A percentile compares a stretch with the other conserved stretches of the same genome.
Evolutionary conservation across 139 green algal genomes (phyloP).

Genomic region (Astrephomene gubernaculifera): DNA sequence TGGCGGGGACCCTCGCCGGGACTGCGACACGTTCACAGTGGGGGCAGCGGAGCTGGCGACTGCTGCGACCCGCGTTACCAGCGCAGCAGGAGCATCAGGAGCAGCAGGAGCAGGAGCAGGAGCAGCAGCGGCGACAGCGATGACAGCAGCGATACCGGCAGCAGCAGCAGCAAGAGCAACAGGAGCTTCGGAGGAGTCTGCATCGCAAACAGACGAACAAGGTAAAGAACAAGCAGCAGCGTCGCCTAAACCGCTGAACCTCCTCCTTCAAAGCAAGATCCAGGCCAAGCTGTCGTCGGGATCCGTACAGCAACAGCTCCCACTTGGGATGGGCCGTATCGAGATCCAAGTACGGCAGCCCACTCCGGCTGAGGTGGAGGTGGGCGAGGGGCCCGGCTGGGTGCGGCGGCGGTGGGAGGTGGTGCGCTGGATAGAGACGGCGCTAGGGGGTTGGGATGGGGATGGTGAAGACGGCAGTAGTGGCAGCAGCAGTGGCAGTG

Average conservation of each 20-base stretch:
- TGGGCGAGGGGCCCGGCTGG: background rate
- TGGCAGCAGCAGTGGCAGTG: background rate
- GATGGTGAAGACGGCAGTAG: background rate
- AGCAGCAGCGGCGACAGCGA: background rate
- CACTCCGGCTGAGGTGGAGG: background rate
- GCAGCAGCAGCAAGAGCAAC: too few species aligned
- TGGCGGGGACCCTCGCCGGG: background rate
- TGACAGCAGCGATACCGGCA: background rate
- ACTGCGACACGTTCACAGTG: conserved; percentile 21
- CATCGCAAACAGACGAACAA: too few species aligned
- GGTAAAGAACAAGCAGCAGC: too few species aligned
- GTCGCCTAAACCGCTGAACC: too few species aligned
- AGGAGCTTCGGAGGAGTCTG: too few species aligned
- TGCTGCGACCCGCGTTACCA: background rate
- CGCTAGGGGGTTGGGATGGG: background rate
- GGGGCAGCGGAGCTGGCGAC: background rate
- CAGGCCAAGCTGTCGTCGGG: background rate
- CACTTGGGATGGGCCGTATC: background rate
- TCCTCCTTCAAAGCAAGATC: background rate
- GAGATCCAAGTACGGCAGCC: conserved; percentile 15
- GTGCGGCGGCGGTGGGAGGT: conserved; percentile 10
- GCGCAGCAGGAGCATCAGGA: background rate
- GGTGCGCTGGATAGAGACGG: background rate
- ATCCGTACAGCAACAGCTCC: background rate
- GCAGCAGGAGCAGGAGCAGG: background rate